A percentile compares a stretch with the other conserved stretches of the same genome.
Conservation (phyloP, 2,329 filamentous ascomycete species). For the Herpotrichia juniperi region DNA sequence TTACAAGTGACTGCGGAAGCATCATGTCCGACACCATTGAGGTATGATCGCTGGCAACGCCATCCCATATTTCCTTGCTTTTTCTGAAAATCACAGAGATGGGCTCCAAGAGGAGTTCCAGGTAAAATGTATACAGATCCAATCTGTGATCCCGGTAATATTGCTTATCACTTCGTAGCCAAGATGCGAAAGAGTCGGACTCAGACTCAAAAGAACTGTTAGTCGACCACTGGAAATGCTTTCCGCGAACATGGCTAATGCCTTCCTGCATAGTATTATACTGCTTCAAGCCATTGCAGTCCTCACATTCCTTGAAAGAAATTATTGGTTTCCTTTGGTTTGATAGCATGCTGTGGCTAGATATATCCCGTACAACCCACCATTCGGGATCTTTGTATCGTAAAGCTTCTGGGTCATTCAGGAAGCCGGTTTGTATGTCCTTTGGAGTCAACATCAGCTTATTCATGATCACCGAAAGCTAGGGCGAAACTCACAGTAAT, state of each 20-base stretch:
- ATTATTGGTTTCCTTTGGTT: slow-evolving; percentile 2
- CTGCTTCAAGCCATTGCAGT: background rate
- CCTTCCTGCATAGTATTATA: background rate
- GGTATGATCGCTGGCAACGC: background rate
- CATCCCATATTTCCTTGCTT: slow-evolving; percentile 4
- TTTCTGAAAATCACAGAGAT: background rate
- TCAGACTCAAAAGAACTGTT: background rate
- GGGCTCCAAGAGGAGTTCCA: background rate
- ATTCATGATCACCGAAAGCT: background rate
- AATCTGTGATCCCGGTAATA: slow-evolving; percentile 3
- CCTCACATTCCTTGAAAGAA: slow-evolving; percentile 1
- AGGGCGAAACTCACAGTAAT: slow-evolving; percentile 1
- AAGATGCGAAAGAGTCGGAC: background rate
- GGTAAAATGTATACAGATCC: slow-evolving; percentile 2
- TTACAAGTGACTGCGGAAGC: slow-evolving; percentile 7
- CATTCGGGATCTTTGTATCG: background rate
- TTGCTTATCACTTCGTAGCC: slow-evolving; percentile 6
- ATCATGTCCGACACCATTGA: background rate
- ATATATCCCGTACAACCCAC: slow-evolving; percentile 5
- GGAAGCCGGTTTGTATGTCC: background rate
- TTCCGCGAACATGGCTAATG: background rate
- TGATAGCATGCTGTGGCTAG: background rate
- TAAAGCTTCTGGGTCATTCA: background rate
- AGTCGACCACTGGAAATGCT: background rate
- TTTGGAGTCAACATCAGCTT: background rate